phyloP scores from a whole-genome alignment of 148 eudicot species.

The Vaccinium darrowii region DNA sequence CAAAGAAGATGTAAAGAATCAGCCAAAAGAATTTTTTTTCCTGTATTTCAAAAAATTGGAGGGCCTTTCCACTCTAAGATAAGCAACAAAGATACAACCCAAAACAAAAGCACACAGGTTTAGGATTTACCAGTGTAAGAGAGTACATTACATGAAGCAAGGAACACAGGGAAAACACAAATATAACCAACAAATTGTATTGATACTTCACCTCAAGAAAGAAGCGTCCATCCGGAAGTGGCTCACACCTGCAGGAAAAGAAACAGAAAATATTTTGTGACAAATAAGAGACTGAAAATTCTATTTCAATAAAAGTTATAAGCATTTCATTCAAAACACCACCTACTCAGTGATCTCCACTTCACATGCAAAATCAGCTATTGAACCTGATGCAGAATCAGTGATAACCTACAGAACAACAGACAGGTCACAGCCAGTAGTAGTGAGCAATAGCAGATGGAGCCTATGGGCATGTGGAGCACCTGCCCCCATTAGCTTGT shows the following conservation, averaged over 20 bases:
- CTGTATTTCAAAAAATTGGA: neutral
- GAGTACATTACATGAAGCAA: constrained; percentile 9
- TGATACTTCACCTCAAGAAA: constrained; percentile 70
- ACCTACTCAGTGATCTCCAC: constrained; percentile 83
- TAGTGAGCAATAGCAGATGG: neutral
- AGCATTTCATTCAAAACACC: neutral
- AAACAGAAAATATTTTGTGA: neutral
- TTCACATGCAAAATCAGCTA: constrained; percentile 95
- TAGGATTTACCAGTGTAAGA: neutral
- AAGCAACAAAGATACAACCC: neutral
- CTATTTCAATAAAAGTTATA: neutral
- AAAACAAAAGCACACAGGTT: neutral
- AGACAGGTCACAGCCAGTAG: constrained; percentile 10
- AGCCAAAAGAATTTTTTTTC: neutral
- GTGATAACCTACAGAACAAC: constrained; percentile 50
- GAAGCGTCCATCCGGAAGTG: constrained; percentile 98
- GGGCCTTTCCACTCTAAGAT: neutral
- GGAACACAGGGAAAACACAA: constrained; percentile 21
- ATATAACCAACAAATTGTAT: neutral
- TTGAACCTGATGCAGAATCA: constrained; percentile 48
- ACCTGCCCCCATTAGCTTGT: too few relatives aligned
- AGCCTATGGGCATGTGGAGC: too few relatives aligned
- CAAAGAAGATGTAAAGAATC: neutral
- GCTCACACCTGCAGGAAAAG: constrained; percentile 73
- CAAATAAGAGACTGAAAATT: neutral